Evolutionary conservation across 2,329 filamentous ascomycete genomes (phyloP), one percentile per base, ranked within the genome.

Genomic region (Colletotrichum chrysophilum): DNA sequence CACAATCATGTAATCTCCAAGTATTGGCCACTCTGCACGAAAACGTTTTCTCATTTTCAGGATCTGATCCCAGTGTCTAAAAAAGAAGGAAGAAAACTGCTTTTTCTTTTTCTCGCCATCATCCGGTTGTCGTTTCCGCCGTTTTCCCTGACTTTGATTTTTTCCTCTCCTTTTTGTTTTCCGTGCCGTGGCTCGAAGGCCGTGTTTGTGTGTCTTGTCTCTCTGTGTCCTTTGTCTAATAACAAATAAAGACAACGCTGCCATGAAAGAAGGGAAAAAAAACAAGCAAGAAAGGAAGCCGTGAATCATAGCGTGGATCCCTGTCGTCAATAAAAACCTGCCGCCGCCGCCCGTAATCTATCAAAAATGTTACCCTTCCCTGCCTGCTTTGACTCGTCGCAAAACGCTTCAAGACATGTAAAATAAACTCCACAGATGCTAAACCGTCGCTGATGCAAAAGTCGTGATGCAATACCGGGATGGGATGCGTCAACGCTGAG

Each of bases 361-460:
- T 38, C n/a, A 68, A 58, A 30, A 68, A 14, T 64, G 60, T 13
- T 2, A 64, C n/a, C 21, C 12, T 21, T n/a, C 12, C 56, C 55
- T 61, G 61, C 28, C 36, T 66, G 62, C 30, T n/a, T 61, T 43
- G 52, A 28, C 26, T 32, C 36, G 13, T 24, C 16, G 56, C 9
- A 73, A 58, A 64, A 62, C 38, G 30, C 36, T 62, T 10, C 24
- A 43, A 48, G 62, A 61, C 21, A 28, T 18, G 36, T n/a, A 65
- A 34, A 34, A 55, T 28, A 56, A 60, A 58, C 56, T 70, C 66
- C 65, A 21, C 24, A 43, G 52, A 72, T 67, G 69, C 69, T 32
- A 48, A 58, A 65, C 71, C 71, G 60, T 74, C 74, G 71, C 74
- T 71, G 62, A 76, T 76, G 74, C 74, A 74, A 62, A 65, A 73